Conservation (phyloP, 257 asterid species). For the Solanum phureja region DNA sequence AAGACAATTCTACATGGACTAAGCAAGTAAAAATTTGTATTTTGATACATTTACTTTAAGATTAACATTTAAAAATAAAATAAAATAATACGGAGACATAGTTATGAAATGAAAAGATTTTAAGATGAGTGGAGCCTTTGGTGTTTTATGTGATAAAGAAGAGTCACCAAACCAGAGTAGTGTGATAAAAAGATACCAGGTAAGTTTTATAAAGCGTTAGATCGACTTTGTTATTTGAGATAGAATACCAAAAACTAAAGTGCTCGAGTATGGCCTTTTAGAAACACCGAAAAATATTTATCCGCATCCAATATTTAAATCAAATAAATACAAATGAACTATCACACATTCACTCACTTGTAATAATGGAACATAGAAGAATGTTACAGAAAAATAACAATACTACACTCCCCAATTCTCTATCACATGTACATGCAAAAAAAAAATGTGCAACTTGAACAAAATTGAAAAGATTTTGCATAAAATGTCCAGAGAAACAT, state of each 20-base stretch:
- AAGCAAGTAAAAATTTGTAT: not conserved
- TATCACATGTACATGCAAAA: not conserved
- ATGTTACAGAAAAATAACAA: not conserved
- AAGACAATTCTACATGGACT: not conserved
- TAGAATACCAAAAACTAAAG: not conserved
- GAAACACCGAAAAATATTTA: too few relatives aligned
- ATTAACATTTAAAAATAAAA: too few relatives aligned
- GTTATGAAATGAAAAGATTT: not conserved
- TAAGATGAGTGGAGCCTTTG: too few relatives aligned
- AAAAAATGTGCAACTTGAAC: not conserved
- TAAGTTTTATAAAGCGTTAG: too few relatives aligned
- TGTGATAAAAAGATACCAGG: not conserved
- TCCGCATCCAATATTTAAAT: not conserved
- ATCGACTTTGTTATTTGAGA: too few relatives aligned
- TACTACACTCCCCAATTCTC: not conserved
- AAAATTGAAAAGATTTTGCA: not conserved
- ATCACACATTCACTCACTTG: not conserved
- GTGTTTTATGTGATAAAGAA: too few relatives aligned
- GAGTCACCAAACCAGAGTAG: not conserved
- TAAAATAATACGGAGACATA: not conserved
- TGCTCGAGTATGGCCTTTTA: not conserved
- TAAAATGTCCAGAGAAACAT: not conserved
- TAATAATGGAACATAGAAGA: not conserved
- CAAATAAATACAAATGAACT: not conserved
- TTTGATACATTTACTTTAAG: not conserved